phyloP scores from a whole-genome alignment of 2,329 filamentous ascomycete species.

The Lachnellula suecica region DNA sequence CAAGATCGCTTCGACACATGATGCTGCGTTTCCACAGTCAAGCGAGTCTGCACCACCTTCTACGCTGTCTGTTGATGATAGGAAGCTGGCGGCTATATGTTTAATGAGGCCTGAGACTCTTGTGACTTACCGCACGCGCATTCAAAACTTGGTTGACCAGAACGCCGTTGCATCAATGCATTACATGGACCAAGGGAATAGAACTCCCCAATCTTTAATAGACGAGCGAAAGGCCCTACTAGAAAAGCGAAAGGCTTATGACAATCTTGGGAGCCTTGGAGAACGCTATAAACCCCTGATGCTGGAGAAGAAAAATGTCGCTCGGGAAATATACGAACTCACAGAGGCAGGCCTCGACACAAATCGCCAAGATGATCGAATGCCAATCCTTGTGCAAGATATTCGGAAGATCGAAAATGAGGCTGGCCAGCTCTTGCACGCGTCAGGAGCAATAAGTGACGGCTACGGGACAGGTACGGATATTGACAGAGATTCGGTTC shows the following conservation, averaged over 20 bases:
- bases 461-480: conserved; percentile 25
- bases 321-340: conserved; percentile 18
- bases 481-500: background rate
- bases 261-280: conserved; percentile 7
- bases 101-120: conserved; percentile 22
- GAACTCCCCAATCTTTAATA: conserved; percentile 22
- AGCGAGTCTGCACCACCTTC: conserved; percentile 22
- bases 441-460: conserved; percentile 29
- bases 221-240: conserved; percentile 24
- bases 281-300: conserved; percentile 11
- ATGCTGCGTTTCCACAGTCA: conserved; percentile 10
- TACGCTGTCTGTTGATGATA: conserved; percentile 25
- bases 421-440: conserved; percentile 22
- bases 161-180: conserved; percentile 20
- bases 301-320: conserved; percentile 23
- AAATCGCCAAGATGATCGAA: conserved; percentile 21
- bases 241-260: conserved; percentile 23
- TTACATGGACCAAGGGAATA: conserved; percentile 23
- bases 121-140: conserved; percentile 17
- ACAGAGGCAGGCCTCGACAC: conserved; percentile 22
- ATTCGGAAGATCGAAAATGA: conserved; percentile 27
- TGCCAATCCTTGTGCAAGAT: conserved; percentile 17
- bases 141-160: conserved; percentile 18
- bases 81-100: conserved; percentile 23
- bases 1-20: conserved; percentile 8